phyloP scores from a whole-genome alignment of 768 basidiomycete species.

The Multifurca ochricompacta region DNA sequence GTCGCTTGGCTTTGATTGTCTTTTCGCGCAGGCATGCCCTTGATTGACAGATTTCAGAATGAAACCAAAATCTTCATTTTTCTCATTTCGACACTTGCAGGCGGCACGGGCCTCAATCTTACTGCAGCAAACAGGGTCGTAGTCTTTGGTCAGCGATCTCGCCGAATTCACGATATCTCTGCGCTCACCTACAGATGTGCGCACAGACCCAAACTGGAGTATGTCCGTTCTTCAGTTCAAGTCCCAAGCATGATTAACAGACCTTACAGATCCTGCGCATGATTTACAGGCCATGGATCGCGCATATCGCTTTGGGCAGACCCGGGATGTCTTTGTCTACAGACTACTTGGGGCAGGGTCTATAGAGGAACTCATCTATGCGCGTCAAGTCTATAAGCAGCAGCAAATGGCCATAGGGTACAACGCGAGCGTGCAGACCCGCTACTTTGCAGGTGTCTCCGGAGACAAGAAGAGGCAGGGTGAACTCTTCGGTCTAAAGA shows the following conservation, averaged over 20 bases:
- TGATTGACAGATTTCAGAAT: conserved; percentile 78
- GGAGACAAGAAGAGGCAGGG: conserved; percentile 68
- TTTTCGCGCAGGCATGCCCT: conserved; percentile 56
- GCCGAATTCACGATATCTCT: background rate
- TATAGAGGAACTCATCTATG: conserved; percentile 82
- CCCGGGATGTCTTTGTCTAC: conserved; percentile 76
- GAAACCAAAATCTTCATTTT: conserved; percentile 72
- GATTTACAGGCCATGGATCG: conserved; percentile 90
- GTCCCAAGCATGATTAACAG: background rate
- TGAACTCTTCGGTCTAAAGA: conserved; percentile 79
- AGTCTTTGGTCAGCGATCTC: conserved; percentile 54
- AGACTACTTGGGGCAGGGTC: conserved; percentile 82
- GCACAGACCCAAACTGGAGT: conserved; percentile 91
- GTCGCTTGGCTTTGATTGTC: background rate
- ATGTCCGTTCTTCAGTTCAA: conserved; percentile 27
- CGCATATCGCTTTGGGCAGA: conserved; percentile 82
- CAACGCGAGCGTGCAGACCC: conserved; percentile 73
- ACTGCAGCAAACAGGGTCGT: conserved; percentile 93
- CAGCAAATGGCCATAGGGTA: conserved; percentile 92
- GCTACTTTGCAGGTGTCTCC: conserved; percentile 79
- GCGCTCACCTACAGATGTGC: background rate
- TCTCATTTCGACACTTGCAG: conserved; percentile 85
- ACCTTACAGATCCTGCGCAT: conserved; percentile 76
- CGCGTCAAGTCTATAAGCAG: conserved; percentile 86
- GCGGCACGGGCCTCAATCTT: conserved; percentile 85